Base-by-base conservation (phyloP, 1,139 yeast genomes). In the Suhomyces coccinellae region DNA sequence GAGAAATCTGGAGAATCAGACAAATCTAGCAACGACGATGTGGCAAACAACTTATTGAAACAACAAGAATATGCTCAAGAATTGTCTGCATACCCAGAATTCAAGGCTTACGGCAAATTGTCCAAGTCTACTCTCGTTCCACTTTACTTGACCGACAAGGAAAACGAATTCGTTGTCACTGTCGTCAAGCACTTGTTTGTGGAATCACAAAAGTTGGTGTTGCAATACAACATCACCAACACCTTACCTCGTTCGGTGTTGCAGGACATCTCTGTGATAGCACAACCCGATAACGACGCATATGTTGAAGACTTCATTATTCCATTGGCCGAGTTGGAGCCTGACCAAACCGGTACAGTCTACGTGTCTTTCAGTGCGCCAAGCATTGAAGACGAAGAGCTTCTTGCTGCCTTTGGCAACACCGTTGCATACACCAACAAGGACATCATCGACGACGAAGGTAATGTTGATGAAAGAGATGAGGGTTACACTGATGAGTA, bases 401-500 rank as follows among this genome's bases (percentile, higher is more conserved):
- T 73, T 41, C 69, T 78, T 48, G 80, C 82, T 36, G 74, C 81
- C 1, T 80, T 93, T 58, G 77, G 82, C 43, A 87, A 87, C 63
- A 79, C 82, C 13, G 74, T 93, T 50, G 79, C 84, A 35, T 93
- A 86, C 70, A 81, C 85, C 20, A 80, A 89, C 46, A 86, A 85
- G 66, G 98, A 91, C 63, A 74, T 87, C 52, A 86, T 89, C 55
- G 85, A 90, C 42, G 77, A 80, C 8, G 85, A 90, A 20, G 85
- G 85, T 30, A 83, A 88, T 46, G 69, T 76, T 41, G 86, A 79
- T 49, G 77, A 75, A 29, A 79, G 74, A 45, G 96, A 88, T 46
- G 95, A 87, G 57, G 97, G 97, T 3, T 89, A 85, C 79, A 85
- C 87, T 49, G 99, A 93, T 65, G 97, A 90, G 66, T 93, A 91